phyloP scores from a whole-genome alignment of 106 monocot genomes.

The Chionographis japonica region DNA sequence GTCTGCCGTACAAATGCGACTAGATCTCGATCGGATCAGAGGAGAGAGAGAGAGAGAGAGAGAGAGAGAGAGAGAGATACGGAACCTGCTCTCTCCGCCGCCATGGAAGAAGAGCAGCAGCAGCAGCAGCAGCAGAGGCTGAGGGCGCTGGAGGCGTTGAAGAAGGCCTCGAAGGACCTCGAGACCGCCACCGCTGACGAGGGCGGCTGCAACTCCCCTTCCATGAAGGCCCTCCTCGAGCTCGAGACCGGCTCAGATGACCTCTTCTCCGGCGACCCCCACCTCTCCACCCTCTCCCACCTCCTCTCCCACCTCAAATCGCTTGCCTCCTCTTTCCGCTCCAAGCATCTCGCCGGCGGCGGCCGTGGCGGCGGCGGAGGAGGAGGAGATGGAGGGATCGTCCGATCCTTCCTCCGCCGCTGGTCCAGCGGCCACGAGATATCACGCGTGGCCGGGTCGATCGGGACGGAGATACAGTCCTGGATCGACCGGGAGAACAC shows the following conservation, averaged over 20 bases:
- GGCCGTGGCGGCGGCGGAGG: too few species aligned
- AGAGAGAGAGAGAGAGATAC: too few species aligned
- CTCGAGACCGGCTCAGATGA: conserved; percentile 36
- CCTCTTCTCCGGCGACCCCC: conserved; percentile 45
- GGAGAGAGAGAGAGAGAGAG: too few species aligned
- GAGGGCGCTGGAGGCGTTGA: conserved; percentile 39
- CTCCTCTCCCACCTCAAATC: conserved; percentile 39
- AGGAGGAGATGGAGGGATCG: background rate
- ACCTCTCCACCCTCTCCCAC: conserved; percentile 34
- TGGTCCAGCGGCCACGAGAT: conserved; percentile 27
- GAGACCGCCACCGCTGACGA: conserved; percentile 12
- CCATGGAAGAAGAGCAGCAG: too few species aligned
- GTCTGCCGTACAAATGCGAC: too few species aligned
- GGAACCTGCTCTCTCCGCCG: too few species aligned
- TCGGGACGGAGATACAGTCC: conserved; percentile 61
- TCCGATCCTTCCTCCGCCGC: conserved; percentile 4
- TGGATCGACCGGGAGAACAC: conserved; percentile 70
- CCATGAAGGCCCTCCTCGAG: conserved; percentile 56
- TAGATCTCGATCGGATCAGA: too few species aligned
- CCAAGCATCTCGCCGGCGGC: background rate
- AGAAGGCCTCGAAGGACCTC: conserved; percentile 40
- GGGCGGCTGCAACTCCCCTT: conserved; percentile 18
- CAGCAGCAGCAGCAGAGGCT: background rate
- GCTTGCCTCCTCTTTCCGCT: conserved; percentile 13
- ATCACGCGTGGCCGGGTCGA: conserved; percentile 48